These are phyloP conservation scores for Aspergillus sp. DNA, from an alignment of 2,329 filamentous ascomycete genomes.

Conservation along the genomic window DNA sequence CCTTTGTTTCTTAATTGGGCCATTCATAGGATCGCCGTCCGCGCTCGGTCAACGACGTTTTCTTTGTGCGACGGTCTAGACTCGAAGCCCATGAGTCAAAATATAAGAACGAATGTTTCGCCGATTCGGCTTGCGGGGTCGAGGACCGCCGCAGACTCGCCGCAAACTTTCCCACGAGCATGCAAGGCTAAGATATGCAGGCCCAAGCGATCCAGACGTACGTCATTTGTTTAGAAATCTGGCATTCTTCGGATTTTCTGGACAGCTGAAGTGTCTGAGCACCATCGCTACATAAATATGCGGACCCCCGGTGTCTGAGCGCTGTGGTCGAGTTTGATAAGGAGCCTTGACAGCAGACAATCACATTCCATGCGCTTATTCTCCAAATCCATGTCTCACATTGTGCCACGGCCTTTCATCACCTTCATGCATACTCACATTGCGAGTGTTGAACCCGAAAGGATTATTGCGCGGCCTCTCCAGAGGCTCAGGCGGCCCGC, in stretches of 20 bases:
- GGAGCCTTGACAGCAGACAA: neutral
- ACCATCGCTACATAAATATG: neutral
- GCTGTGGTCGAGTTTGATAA: neutral
- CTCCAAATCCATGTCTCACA: slow-evolving; percentile 3
- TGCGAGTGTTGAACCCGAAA: neutral
- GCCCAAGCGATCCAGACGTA: neutral
- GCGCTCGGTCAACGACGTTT: neutral
- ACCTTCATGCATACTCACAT: neutral
- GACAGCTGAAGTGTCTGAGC: neutral
- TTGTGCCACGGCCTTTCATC: neutral
- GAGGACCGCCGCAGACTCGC: slow-evolving; percentile 5
- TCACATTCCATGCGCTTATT: neutral
- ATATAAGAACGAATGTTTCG: slow-evolving; percentile 5
- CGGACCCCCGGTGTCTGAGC: neutral
- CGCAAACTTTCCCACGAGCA: neutral
- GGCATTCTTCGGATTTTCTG: neutral
- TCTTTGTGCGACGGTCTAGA: neutral
- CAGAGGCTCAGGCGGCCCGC: neutral
- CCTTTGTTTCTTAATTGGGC: neutral
- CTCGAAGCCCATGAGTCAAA: neutral
- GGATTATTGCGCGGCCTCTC: neutral
- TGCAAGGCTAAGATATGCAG: neutral
- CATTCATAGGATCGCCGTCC: neutral
- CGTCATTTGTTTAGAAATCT: neutral
- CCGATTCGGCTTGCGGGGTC: slow-evolving; percentile 1